Percentiles rank a stretch among this genome's conserved stretches.
Conservation (phyloP, 345 rosid species). For the Ricinus communis region DNA sequence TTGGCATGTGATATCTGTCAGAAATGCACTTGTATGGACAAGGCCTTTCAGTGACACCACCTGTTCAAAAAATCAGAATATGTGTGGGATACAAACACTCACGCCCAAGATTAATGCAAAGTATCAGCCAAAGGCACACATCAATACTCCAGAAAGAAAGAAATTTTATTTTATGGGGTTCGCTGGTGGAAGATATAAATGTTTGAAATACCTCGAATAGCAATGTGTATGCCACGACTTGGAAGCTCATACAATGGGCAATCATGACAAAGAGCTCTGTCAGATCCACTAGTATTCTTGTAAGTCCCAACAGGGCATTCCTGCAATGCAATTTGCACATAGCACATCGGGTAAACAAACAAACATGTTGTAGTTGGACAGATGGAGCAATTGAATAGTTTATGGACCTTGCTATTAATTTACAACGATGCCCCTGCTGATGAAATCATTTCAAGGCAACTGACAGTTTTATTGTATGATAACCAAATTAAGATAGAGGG, state of each 20-base stretch:
- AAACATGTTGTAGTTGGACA: neutral
- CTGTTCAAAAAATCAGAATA: constrained; percentile 35
- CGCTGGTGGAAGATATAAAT: neutral
- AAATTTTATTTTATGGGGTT: neutral
- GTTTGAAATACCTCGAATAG: constrained; percentile 56
- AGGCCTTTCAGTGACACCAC: constrained; percentile 81
- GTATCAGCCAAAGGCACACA: neutral
- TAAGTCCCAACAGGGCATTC: constrained; percentile 95
- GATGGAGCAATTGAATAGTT: neutral
- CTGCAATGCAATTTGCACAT: constrained; percentile 44
- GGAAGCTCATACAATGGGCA: constrained; percentile 77
- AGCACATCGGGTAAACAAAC: constrained; percentile 6
- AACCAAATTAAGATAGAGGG: neutral
- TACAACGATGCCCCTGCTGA: neutral
- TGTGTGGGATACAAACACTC: constrained; percentile 9
- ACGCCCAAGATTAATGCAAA: neutral
- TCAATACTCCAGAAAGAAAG: neutral
- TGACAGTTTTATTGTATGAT: neutral
- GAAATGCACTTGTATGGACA: constrained; percentile 84
- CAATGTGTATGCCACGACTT: constrained; percentile 57
- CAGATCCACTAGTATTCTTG: constrained; percentile 80
- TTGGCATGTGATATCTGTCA: constrained; percentile 88
- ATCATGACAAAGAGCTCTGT: constrained; percentile 54
- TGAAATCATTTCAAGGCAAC: neutral
- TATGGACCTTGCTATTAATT: neutral